Evolutionary conservation across 352 stramenopile species (phyloP).

Genomic region (Globisporangium spinosum): DNA sequence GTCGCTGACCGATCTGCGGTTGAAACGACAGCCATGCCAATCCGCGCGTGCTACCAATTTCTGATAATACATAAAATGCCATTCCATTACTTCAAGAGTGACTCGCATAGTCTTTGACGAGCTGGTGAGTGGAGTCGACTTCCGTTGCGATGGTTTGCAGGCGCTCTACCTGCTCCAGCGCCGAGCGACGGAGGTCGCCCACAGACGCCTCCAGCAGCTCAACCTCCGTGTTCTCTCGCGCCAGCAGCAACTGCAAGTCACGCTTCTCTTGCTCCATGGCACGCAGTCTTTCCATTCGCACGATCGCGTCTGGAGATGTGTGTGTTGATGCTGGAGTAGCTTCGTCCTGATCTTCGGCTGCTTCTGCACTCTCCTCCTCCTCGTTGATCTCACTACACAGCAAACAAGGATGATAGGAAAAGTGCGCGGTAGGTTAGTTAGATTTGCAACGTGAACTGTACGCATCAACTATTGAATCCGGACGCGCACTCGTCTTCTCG

Average conservation of each 20-base stretch:
- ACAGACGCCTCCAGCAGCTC: slow-evolving; percentile 37
- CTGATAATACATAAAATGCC: not conserved
- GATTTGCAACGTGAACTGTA: not conserved
- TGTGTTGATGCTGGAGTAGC: not conserved
- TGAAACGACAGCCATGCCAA: not conserved
- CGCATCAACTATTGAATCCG: not conserved
- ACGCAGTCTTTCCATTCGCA: slow-evolving; percentile 39
- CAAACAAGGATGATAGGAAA: not conserved
- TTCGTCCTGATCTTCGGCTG: slow-evolving; percentile 8
- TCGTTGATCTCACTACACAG: not conserved
- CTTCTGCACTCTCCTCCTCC: slow-evolving; percentile 4
- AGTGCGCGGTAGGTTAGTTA: not conserved
- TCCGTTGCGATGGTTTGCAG: slow-evolving; percentile 35
- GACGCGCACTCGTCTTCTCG: slow-evolving; percentile 20
- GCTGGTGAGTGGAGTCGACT: slow-evolving; percentile 32
- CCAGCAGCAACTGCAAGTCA: slow-evolving; percentile 39
- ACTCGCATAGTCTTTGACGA: slow-evolving; percentile 39
- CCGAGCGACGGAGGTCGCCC: slow-evolving; percentile 40
- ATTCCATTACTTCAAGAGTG: not conserved
- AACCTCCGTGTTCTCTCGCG: slow-evolving; percentile 35
- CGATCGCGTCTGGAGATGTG: slow-evolving; percentile 32
- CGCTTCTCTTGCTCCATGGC: slow-evolving; percentile 53
- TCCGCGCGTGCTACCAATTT: not conserved
- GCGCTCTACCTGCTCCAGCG: slow-evolving; percentile 38
- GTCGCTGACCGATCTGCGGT: slow-evolving; percentile 4